phyloP scores from a whole-genome alignment of 108 stramenopile genomes.

The Nitzschia sp. region DNA sequence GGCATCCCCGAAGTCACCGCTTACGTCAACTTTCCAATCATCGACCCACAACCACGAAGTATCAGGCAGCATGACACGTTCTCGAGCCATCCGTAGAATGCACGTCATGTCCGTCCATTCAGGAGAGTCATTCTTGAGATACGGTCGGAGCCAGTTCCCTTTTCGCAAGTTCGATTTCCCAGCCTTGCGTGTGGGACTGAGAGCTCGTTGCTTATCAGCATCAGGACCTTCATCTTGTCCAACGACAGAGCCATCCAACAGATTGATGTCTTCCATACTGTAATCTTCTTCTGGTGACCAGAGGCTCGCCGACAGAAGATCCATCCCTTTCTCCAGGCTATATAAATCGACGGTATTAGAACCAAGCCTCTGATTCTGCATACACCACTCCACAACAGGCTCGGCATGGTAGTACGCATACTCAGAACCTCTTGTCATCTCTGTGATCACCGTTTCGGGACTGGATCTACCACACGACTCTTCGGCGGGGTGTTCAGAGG shows the following conservation, averaged over 20 bases:
- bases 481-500: neutral
- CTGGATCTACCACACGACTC: constrained; percentile 30
- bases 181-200: constrained; percentile 12
- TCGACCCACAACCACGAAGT: constrained; percentile 80
- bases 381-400: constrained; percentile 78
- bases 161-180: constrained; percentile 6
- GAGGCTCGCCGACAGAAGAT: constrained; percentile 57
- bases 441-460: constrained; percentile 40
- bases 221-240: constrained; percentile 8
- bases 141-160: constrained; percentile 69
- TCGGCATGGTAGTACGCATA: constrained; percentile 53
- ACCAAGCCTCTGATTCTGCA: constrained; percentile 74
- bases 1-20: constrained; percentile 47
- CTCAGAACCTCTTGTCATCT: constrained; percentile 16
- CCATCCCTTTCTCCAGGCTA: constrained; percentile 65
- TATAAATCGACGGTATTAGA: constrained; percentile 54
- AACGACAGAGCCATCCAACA: neutral
- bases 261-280: constrained; percentile 18
- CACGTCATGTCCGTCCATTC: constrained; percentile 81
- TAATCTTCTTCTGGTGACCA: constrained; percentile 75
- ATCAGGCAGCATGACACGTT: constrained; percentile 70
- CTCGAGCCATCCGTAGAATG: constrained; percentile 45
- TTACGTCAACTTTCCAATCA: constrained; percentile 77
- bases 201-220: neutral
- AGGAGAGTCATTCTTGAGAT: constrained; percentile 72